Conservation (phyloP, 306 rosid genomes). For the Betula pendula region DNA sequence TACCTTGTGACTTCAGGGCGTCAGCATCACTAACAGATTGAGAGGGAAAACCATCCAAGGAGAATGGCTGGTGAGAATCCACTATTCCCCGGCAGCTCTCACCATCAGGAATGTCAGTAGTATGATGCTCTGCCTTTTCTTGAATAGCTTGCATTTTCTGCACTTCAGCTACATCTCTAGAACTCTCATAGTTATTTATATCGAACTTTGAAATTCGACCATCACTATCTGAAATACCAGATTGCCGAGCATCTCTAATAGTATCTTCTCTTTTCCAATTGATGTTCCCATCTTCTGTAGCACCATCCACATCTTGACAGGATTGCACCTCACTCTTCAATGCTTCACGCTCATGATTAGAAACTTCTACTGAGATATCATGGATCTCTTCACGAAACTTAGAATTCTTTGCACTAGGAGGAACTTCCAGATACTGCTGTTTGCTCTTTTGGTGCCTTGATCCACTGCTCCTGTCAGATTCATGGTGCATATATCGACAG, state of each 20-base stretch:
- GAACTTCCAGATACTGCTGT: conserved; percentile 44
- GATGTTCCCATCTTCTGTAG: conserved; percentile 34
- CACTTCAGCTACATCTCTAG: conserved; percentile 37
- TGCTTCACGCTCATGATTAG: conserved; percentile 42
- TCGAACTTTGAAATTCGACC: conserved; percentile 32
- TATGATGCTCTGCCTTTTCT: conserved; percentile 31
- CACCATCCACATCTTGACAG: conserved; percentile 28
- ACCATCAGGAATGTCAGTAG: conserved; percentile 27
- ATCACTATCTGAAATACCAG: conserved; percentile 26
- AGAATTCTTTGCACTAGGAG: conserved; percentile 36
- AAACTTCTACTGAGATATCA: conserved; percentile 32
- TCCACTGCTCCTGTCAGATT: conserved; percentile 56
- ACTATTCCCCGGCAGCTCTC: conserved; percentile 31
- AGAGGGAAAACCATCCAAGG: conserved; percentile 38
- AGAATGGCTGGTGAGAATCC: conserved; percentile 36
- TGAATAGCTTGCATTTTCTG: conserved; percentile 28
- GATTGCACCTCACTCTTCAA: conserved; percentile 44
- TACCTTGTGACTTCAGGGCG: conserved; percentile 35
- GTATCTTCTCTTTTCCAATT: conserved; percentile 43
- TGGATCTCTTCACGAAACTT: conserved; percentile 38
- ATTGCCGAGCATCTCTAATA: conserved; percentile 24
- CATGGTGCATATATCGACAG: conserved; percentile 76
- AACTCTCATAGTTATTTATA: conserved; percentile 36
- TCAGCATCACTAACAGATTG: conserved; percentile 34
- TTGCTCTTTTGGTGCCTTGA: conserved; percentile 59